Evolutionary conservation across 2,329 filamentous ascomycete genomes (phyloP), one percentile per base, ranked within the genome.

Genomic region (Colletotrichum truncatum): DNA sequence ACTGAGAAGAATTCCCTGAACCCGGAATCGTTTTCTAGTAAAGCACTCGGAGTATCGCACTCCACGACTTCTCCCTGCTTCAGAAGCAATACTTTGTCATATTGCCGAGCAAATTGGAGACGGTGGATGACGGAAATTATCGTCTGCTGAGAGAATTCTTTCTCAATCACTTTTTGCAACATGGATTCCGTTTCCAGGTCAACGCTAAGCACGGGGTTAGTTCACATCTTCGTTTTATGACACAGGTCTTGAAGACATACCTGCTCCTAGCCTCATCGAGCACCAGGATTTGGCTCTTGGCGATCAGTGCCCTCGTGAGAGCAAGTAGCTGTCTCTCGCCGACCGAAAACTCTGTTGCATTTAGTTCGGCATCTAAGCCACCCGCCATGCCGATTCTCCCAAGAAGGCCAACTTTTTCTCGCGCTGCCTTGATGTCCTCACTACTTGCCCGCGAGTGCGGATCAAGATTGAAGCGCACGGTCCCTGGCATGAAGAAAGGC

Each of bases 301-400:
- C 69, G 28, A 85, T 68, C 7, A 85, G 70, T 0, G 82, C 79
- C 51, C 85, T 73, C 1, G 84, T 82, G 1, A 87, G 71, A 39
- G 78, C 80, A 54, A 86, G 81, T 0, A 86, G 72, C 65, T 85
- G 83, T 18, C 76, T 72, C 64, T 86, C 78, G 1, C 83, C 83
- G 34, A 79, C 76, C 0, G 81, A 84, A 7, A 82, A 70, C 1
- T 69, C 69, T 1, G 77, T 66, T 3, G 71, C 67, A 2, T 70
- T 65, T 23, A 84, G 67, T 2, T 75, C 71, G 1, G 69, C 72
- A 16, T 79, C 72, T 1, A 85, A 69, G 0, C 80, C 80, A 1
- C 79, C 79, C 8, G 73, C 70, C 1, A 70, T 66, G 3, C 80
- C 72, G 6, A 86, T 70, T 0, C 77, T 70, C 1, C 77, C 73